Evolutionary conservation across 192 early-diverging fungal genomes (phyloP).

Genomic region (Podochytrium sp.): DNA sequence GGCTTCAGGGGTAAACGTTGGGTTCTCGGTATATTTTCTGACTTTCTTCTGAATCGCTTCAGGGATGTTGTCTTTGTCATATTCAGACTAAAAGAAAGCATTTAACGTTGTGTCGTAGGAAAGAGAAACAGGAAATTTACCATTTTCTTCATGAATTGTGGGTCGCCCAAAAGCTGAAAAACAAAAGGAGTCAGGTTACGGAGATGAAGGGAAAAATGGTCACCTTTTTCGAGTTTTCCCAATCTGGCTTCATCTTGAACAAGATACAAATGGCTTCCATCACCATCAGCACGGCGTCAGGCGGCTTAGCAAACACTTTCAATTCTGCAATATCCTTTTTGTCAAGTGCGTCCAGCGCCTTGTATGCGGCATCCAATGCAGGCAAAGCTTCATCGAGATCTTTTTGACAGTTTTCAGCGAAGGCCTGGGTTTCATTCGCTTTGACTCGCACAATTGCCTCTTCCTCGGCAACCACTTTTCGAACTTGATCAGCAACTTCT

Average conservation of each 20-base stretch:
- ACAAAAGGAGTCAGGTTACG: no score
- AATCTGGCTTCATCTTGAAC: conserved; percentile 64
- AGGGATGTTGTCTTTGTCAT: conserved; percentile 65
- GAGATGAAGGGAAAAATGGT: conserved; percentile 47
- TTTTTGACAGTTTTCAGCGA: conserved; percentile 59
- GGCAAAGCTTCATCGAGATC: conserved; percentile 65
- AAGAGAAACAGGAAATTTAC: no score
- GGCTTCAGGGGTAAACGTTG: conserved; percentile 58
- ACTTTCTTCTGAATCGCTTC: conserved; percentile 60
- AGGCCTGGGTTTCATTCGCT: conserved; percentile 57
- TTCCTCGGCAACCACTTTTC: conserved; percentile 66
- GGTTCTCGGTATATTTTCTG: conserved; percentile 63
- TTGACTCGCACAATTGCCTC: conserved; percentile 58
- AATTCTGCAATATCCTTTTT: conserved; percentile 68
- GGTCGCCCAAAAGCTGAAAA: conserved; percentile 53
- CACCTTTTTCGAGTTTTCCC: conserved; percentile 68
- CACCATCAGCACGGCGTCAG: conserved; percentile 60
- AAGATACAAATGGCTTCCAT: conserved; percentile 67
- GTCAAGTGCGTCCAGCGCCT: conserved; percentile 59
- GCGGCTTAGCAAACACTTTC: conserved; percentile 65
- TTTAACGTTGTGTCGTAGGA: conserved; percentile 59
- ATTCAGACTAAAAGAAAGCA: no score
- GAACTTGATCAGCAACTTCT: conserved; percentile 62
- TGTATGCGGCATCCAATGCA: conserved; percentile 59
- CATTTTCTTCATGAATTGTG: conserved; percentile 68